Evolutionary conservation across 75 land plant genomes (phyloP).

Genomic region (Selaginella moellendorffii): DNA sequence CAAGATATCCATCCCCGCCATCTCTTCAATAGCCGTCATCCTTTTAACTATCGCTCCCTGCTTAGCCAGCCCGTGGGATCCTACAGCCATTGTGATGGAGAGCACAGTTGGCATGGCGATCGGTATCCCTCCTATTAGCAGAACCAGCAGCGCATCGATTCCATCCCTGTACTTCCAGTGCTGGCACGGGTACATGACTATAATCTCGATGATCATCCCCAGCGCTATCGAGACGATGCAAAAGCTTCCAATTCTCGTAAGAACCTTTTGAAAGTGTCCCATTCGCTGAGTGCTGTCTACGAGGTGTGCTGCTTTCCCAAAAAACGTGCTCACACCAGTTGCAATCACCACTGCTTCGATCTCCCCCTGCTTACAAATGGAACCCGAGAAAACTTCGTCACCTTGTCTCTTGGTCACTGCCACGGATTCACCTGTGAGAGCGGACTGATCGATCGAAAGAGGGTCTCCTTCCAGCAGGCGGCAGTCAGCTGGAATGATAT

Average conservation of each 20-base stretch:
- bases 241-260: conserved; percentile 21
- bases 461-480: conserved; percentile 21
- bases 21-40: conserved; percentile 35
- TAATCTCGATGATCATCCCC: conserved; percentile 22
- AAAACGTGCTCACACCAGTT: conserved; percentile 21
- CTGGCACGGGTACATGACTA: conserved; percentile 21
- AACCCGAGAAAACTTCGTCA: conserved; percentile 22
- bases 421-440: conserved; percentile 25
- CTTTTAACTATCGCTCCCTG: conserved; percentile 28
- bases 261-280: conserved; percentile 33
- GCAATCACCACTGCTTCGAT: conserved; percentile 30
- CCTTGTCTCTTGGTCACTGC: conserved; percentile 21
- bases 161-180: conserved; percentile 19
- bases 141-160: conserved; percentile 18
- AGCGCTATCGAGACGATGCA: conserved; percentile 20
- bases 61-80: conserved; percentile 22
- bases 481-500: conserved; percentile 19
- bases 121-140: conserved; percentile 31
- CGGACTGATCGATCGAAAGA: conserved; percentile 18
- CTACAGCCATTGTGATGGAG: conserved; percentile 31
- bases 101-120: conserved; percentile 35
- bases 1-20: conserved; percentile 36
- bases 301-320: conserved; percentile 27
- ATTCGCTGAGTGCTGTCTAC: conserved; percentile 20
- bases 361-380: conserved; percentile 31